A percentile compares a stretch with the other conserved stretches of the same genome.
Evolutionary conservation across 148 eudicot species (phyloP).

Genomic region (Drosera capensis): DNA sequence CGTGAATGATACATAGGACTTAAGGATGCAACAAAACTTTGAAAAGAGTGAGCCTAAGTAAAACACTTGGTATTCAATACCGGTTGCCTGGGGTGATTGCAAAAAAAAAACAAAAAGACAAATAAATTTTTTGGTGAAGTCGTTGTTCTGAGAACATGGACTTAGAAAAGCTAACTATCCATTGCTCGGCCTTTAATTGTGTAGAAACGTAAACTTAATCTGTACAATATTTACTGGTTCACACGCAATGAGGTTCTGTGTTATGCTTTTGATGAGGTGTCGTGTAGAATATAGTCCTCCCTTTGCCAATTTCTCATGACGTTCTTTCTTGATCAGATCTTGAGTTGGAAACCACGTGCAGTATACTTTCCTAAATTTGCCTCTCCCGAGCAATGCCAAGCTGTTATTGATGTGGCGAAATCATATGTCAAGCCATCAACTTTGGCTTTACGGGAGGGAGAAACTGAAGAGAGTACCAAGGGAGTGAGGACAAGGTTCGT

Average conservation of each 20-base stretch:
- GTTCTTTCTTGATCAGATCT: slow-evolving; percentile 28
- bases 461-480: slow-evolving; percentile 53
- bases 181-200: no score
- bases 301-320: neutral
- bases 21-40: no score
- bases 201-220: no score
- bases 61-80: no score
- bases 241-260: neutral
- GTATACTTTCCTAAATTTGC: slow-evolving; percentile 72
- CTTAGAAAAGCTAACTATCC: no score
- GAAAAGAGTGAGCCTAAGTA: no score
- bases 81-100: no score
- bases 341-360: slow-evolving; percentile 81
- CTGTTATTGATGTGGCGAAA: slow-evolving; percentile 49
- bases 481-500: slow-evolving; percentile 76
- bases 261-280: neutral
- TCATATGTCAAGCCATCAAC: slow-evolving; percentile 47
- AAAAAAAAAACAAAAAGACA: no score
- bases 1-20: no score
- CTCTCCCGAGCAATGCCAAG: slow-evolving; percentile 57
- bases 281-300: neutral
- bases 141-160: no score
- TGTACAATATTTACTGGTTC: no score
- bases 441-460: slow-evolving; percentile 75
- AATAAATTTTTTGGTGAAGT: no score